A percentile compares a stretch with the other conserved stretches of the same genome.
Evolutionary conservation across 2,329 filamentous ascomycete genomes (phyloP).

Genomic region (Nemania serpens): DNA sequence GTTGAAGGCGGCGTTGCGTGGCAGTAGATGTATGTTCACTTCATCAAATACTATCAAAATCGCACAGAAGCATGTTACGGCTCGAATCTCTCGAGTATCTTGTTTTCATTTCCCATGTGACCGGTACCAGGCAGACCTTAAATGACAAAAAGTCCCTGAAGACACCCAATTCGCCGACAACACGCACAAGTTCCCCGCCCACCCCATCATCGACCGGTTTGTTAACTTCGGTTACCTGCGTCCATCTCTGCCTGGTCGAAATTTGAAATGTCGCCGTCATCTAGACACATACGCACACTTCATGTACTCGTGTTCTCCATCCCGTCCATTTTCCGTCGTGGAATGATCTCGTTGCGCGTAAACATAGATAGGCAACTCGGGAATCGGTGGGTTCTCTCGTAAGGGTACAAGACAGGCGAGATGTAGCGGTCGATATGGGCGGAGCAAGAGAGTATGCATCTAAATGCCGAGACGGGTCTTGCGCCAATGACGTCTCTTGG

Average conservation of each 20-base stretch:
- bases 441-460: constrained; percentile 58
- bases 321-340: constrained; percentile 17
- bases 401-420: constrained; percentile 19
- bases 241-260: constrained; percentile 4
- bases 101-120: constrained; percentile 49
- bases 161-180: constrained; percentile 38
- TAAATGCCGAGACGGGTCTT: constrained; percentile 99
- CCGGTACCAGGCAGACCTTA: constrained; percentile 50
- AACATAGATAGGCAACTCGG: constrained; percentile 26
- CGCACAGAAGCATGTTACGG: no score
- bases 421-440: constrained; percentile 33
- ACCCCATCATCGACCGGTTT: constrained; percentile 19
- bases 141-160: constrained; percentile 37
- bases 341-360: constrained; percentile 17
- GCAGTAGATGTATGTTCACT: no score
- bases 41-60: no score
- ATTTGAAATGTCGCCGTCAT: not conserved
- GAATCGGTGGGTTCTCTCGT: constrained; percentile 25
- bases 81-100: constrained; percentile 8
- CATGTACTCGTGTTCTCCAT: not conserved
- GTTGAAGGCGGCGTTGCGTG: no score
- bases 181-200: constrained; percentile 21
- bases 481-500: constrained; percentile 99
- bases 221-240: constrained; percentile 6
- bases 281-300: constrained; percentile 12